These are phyloP conservation scores for Syzygium grande DNA, from an alignment of 345 rosid genomes.

Conservation along the genomic window DNA sequence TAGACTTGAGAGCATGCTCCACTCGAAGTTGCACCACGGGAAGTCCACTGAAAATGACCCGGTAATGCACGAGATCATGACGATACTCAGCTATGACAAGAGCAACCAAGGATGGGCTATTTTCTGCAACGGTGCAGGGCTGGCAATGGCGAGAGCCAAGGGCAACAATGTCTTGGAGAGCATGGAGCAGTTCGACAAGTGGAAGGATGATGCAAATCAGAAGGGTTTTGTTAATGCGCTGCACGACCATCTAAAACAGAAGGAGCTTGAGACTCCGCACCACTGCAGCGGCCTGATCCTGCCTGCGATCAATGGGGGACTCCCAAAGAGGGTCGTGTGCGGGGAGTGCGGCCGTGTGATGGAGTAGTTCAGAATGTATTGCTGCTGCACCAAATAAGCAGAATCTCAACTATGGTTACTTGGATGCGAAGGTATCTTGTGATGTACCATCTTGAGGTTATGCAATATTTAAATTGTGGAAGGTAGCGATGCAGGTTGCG, in stretches of 20 bases:
- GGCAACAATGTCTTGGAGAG: neutral
- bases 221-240: slow-evolving; percentile 8
- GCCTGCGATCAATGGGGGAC: slow-evolving; percentile 1
- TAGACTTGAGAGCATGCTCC: slow-evolving; percentile 24
- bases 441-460: neutral
- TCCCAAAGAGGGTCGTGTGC: slow-evolving; percentile 15
- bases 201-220: slow-evolving; percentile 1
- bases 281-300: slow-evolving; percentile 13
- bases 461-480: neutral
- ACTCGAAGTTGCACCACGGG: slow-evolving; percentile 14
- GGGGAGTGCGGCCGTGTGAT: slow-evolving; percentile 16
- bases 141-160: slow-evolving; percentile 6
- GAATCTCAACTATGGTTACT: neutral
- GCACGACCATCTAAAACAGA: neutral
- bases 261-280: neutral
- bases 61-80: slow-evolving; percentile 13
- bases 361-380: slow-evolving; percentile 31
- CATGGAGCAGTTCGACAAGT: neutral
- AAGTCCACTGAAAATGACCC: slow-evolving; percentile 4
- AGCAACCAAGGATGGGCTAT: slow-evolving; percentile 24
- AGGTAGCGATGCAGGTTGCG: neutral
- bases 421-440: neutral
- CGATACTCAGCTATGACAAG: slow-evolving; percentile 15
- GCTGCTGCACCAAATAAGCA: slow-evolving; percentile 12
- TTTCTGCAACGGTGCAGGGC: neutral